Evolutionary conservation across 441 rosid species (phyloP).

Genomic region (Adansonia rubrostipa): DNA sequence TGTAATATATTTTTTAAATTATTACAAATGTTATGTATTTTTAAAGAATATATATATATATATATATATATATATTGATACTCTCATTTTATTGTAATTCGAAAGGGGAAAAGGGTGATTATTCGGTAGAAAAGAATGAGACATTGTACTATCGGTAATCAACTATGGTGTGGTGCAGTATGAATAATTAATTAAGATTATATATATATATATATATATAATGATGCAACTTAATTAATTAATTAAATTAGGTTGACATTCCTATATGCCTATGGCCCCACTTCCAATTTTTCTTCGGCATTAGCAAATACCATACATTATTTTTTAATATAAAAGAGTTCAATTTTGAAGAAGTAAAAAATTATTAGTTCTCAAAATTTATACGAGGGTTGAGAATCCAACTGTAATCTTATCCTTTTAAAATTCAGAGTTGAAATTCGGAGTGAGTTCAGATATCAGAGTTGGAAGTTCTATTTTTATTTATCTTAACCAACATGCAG

Average conservation of each 20-base stretch:
- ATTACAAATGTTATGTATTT: too few species aligned
- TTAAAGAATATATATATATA: too few species aligned
- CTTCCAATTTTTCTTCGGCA: not conserved
- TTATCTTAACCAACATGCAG: too few species aligned
- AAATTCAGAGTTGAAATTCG: not conserved
- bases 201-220: not conserved
- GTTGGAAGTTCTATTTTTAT: too few species aligned
- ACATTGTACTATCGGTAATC: conserved; percentile 2
- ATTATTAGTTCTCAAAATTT: not conserved
- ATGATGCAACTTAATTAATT: not conserved
- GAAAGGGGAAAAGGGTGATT: not conserved
- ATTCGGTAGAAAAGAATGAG: not conserved
- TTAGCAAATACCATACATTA: not conserved
- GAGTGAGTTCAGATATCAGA: too few species aligned
- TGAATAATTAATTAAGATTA: not conserved
- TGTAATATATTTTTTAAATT: too few species aligned
- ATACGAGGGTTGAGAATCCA: not conserved
- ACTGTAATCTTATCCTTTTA: not conserved
- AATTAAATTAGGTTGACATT: conserved; percentile 15
- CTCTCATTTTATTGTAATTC: not conserved
- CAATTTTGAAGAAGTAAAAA: not conserved
- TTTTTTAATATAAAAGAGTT: not conserved
- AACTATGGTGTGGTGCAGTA: not conserved
- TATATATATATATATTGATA: too few species aligned
- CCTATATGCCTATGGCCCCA: not conserved